A percentile compares a stretch with the other conserved stretches of the same genome.
These are phyloP conservation scores for Debaryomyces subglobosus DNA, from an alignment of 1,139 yeast genomes.

Conservation along the genomic window DNA sequence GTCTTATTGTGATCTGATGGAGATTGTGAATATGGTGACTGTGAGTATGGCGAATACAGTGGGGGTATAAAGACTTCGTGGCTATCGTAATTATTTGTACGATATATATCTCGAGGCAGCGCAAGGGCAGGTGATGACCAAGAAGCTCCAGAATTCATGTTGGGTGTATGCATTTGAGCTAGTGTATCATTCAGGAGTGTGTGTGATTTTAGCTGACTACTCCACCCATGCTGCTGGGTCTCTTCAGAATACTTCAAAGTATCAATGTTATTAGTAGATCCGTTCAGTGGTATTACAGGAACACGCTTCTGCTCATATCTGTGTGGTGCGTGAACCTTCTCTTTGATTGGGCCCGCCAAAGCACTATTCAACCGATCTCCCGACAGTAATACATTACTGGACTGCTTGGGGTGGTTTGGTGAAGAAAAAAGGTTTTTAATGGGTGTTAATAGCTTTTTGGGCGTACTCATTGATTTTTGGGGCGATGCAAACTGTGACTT, in stretches of 20 bases:
- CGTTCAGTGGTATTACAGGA: background rate
- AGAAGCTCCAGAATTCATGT: background rate
- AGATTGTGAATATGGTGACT: background rate
- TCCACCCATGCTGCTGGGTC: background rate
- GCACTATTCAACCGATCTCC: constrained; percentile 10
- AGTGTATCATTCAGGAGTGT: background rate
- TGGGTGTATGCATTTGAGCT: background rate
- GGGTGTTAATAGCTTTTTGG: constrained; percentile 47
- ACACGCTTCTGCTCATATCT: background rate
- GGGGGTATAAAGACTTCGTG: background rate
- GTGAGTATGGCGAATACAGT: background rate
- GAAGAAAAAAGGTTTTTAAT: constrained; percentile 43
- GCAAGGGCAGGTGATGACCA: constrained; percentile 1
- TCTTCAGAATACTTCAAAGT: background rate
- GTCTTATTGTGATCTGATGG: background rate
- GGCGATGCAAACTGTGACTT: constrained; percentile 33
- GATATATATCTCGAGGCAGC: background rate
- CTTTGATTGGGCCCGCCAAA: background rate
- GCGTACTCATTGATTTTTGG: constrained; percentile 32
- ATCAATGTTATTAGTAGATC: background rate
- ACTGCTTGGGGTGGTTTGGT: constrained; percentile 17
- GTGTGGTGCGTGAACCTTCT: background rate
- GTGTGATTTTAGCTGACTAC: constrained; percentile 1
- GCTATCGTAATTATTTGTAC: background rate
- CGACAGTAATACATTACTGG: constrained; percentile 2